Conservation (phyloP, 345 rosid genomes). For the Anastatica hierochuntica region DNA sequence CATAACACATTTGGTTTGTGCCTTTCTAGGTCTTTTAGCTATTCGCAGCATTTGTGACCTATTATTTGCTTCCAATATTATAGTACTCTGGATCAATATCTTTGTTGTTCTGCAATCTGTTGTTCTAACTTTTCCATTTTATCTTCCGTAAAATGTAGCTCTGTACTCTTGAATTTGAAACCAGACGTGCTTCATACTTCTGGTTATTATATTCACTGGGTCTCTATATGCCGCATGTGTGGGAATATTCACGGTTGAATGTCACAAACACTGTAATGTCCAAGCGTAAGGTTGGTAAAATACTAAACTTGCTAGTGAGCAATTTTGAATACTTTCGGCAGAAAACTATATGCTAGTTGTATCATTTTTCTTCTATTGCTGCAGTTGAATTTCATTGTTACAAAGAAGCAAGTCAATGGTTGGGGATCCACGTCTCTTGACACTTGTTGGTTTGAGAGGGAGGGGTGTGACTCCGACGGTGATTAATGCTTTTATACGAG, state of each 20-base stretch:
- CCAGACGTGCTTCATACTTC: slow-evolving; percentile 91
- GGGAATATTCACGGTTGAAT: slow-evolving; percentile 96
- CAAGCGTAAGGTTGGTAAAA: slow-evolving; percentile 68
- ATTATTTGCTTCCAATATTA: background rate
- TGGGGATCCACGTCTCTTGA: slow-evolving; percentile 99
- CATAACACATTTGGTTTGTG: slow-evolving; percentile 81
- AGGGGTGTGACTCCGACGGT: slow-evolving; percentile 87
- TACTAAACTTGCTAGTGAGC: slow-evolving; percentile 4
- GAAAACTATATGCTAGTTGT: slow-evolving; percentile 1
- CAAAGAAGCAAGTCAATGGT: slow-evolving; percentile 77
- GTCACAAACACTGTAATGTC: slow-evolving; percentile 93
- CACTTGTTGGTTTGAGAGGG: slow-evolving; percentile 85
- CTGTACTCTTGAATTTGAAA: slow-evolving; percentile 47
- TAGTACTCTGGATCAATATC: no score
- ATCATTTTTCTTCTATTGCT: slow-evolving; percentile 6
- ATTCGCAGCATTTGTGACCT: slow-evolving; percentile 3
- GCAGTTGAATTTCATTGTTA: slow-evolving; percentile 81
- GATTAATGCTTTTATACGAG: slow-evolving; percentile 81
- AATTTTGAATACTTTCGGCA: background rate
- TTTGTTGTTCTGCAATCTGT: no score
- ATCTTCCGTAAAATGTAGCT: slow-evolving; percentile 29
- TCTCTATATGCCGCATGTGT: slow-evolving; percentile 90
- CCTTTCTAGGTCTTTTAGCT: slow-evolving; percentile 5
- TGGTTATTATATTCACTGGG: slow-evolving; percentile 75
- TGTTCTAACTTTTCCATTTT: no score